phyloP scores from a whole-genome alignment of 345 rosid genomes.

The Durio zibethinus region DNA sequence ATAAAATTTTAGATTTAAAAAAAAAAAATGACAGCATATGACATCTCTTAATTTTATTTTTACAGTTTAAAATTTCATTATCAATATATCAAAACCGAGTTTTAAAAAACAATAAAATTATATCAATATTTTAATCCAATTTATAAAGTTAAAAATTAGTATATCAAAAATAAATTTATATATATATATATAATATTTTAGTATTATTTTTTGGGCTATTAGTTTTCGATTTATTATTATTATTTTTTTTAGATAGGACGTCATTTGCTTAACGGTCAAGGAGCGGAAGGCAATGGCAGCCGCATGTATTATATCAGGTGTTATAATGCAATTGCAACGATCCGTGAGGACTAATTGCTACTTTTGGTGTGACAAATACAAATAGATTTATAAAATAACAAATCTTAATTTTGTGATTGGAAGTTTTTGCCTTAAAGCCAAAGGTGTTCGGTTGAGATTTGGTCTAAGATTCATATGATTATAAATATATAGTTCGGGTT shows the following conservation, averaged over 20 bases:
- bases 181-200: not conserved
- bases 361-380: not conserved
- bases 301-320: not conserved
- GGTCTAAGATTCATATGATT: not conserved
- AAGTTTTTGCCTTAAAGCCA: not conserved
- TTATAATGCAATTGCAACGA: not conserved
- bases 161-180: too few species aligned
- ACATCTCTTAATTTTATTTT: too few species aligned
- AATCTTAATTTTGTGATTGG: not conserved
- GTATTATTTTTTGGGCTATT: not conserved
- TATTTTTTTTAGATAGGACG: not conserved
- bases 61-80: too few species aligned
- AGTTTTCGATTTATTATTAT: too few species aligned
- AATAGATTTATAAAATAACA: not conserved
- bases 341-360: not conserved
- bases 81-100: too few species aligned
- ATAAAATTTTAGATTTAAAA: too few species aligned
- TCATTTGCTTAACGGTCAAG: not conserved
- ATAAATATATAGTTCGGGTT: too few species aligned
- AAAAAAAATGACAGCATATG: too few species aligned
- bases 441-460: not conserved
- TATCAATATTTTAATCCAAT: too few species aligned
- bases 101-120: too few species aligned
- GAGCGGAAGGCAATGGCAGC: not conserved
- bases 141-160: too few species aligned